A percentile compares a stretch with the other conserved stretches of the same genome.
Evolutionary conservation across 495 filamentous ascomycete species (phyloP).

Genomic region (Diplogelasinospora grovesii): DNA sequence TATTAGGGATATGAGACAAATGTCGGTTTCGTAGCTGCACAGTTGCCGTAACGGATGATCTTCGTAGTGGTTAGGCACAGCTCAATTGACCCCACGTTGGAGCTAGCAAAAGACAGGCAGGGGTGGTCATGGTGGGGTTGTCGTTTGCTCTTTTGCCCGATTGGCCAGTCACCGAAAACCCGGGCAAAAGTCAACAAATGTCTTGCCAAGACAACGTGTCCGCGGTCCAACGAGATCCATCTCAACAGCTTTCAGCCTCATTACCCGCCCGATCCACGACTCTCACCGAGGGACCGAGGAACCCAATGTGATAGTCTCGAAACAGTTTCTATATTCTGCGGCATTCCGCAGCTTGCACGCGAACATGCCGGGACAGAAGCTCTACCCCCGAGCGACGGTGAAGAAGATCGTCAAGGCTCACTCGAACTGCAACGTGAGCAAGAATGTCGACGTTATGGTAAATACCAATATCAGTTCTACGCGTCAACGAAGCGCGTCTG

Average conservation of each 20-base stretch:
- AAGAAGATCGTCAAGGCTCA: conserved; percentile 89
- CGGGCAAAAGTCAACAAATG: conserved; percentile 11
- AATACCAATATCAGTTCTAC: conserved; percentile 16
- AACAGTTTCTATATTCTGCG: too few species aligned
- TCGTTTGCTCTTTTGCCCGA: conserved; percentile 9
- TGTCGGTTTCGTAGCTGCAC: too few species aligned
- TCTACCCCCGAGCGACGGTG: conserved; percentile 77
- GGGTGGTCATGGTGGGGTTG: conserved; percentile 12
- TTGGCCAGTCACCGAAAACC: conserved; percentile 7
- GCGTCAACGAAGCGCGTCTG: conserved; percentile 10
- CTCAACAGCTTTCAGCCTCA: too few species aligned
- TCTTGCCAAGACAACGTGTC: too few species aligned
- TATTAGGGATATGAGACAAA: too few species aligned
- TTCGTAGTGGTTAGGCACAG: conserved; percentile 10
- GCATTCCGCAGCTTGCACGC: too few species aligned
- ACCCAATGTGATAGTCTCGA: too few species aligned
- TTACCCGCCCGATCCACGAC: too few species aligned
- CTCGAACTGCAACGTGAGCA: conserved; percentile 68
- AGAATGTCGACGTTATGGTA: conserved; percentile 85
- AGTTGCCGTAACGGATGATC: too few species aligned
- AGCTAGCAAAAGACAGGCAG: conserved; percentile 1
- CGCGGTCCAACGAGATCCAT: too few species aligned
- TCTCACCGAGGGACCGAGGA: too few species aligned
- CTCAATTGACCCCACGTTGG: conserved; percentile 2
- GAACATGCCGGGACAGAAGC: conserved; percentile 57